Percentiles rank a stretch among this genome's conserved stretches.
phyloP scores from a whole-genome alignment of 306 rosid species.

The Mimosa bimucronata region DNA sequence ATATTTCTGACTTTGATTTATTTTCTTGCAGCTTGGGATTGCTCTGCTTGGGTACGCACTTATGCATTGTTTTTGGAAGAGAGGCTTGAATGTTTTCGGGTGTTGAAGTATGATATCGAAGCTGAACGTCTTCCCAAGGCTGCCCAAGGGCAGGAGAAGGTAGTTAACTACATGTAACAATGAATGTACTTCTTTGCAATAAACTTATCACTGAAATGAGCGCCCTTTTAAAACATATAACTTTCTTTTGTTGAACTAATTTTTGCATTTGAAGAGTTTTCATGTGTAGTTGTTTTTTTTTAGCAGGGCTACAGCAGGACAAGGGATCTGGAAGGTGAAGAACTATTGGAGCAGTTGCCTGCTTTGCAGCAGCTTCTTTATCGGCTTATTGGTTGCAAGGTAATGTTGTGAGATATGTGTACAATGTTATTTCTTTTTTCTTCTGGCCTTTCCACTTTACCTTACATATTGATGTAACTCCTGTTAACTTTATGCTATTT shows the following conservation, averaged over 20 bases:
- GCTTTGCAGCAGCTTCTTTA: slow-evolving; percentile 89
- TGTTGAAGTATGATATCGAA: slow-evolving; percentile 94
- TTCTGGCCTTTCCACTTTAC: background rate
- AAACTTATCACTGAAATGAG: slow-evolving; percentile 11
- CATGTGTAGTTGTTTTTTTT: slow-evolving; percentile 33
- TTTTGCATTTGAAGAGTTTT: slow-evolving; percentile 16
- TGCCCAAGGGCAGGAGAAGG: slow-evolving; percentile 91
- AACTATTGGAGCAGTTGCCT: slow-evolving; percentile 92
- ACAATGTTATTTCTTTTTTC: slow-evolving; percentile 6
- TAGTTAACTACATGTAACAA: slow-evolving; percentile 26
- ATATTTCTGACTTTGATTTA: slow-evolving; percentile 23
- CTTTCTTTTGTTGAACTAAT: slow-evolving; percentile 9
- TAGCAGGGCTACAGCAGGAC: slow-evolving; percentile 91
- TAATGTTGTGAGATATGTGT: slow-evolving; percentile 37
- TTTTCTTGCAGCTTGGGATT: slow-evolving; percentile 87
- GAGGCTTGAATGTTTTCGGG: slow-evolving; percentile 92
- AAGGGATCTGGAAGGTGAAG: slow-evolving; percentile 94
- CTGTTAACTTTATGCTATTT: slow-evolving; percentile 3
- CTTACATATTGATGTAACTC: background rate
- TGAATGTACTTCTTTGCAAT: slow-evolving; percentile 9
- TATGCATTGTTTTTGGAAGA: slow-evolving; percentile 98
- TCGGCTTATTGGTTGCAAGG: slow-evolving; percentile 95
- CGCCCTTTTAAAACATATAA: slow-evolving; percentile 1
- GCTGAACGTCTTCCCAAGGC: slow-evolving; percentile 96
- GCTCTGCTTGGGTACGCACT: slow-evolving; percentile 99